These are phyloP conservation scores for Pulveroboletus sp. DNA, from an alignment of 768 basidiomycete species.

Conservation along the genomic window DNA sequence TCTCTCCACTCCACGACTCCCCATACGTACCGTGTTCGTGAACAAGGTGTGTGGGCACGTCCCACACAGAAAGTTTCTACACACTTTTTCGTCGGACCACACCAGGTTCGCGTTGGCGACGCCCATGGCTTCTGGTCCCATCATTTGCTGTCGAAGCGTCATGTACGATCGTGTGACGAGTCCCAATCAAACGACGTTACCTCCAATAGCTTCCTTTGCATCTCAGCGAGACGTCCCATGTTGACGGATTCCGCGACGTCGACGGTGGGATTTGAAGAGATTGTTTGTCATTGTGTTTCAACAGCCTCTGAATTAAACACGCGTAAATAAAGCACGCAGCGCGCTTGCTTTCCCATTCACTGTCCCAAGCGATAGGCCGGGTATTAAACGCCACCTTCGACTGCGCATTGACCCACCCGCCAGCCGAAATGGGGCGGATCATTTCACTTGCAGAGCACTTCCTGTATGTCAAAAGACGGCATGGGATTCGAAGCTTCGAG, in stretches of 20 bases:
- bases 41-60: slow-evolving; percentile 98
- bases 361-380: neutral
- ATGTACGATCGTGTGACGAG: neutral
- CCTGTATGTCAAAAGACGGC: neutral
- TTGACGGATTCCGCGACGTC: slow-evolving; percentile 19
- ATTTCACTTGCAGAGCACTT: neutral
- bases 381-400: neutral
- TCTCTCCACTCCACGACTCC: too few relatives aligned
- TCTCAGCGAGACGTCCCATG: slow-evolving; percentile 95
- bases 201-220: slow-evolving; percentile 91
- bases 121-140: slow-evolving; percentile 99
- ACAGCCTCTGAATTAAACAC: slow-evolving; percentile 24
- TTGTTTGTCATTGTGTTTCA: slow-evolving; percentile 31
- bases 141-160: slow-evolving; percentile 79
- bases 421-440: slow-evolving; percentile 12
- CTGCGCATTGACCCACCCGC: slow-evolving; percentile 11
- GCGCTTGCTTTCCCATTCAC: too few relatives aligned
- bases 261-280: slow-evolving; percentile 11
- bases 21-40: slow-evolving; percentile 86
- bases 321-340: slow-evolving; percentile 22
- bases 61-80: slow-evolving; percentile 95
- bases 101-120: slow-evolving; percentile 87
- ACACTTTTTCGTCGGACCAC: slow-evolving; percentile 97
- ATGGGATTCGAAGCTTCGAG: neutral
- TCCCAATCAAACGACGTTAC: slow-evolving; percentile 46